Base-by-base conservation (phyloP, 2,329 filamentous ascomycete species). In the Aspergillus novofumigatus region DNA sequence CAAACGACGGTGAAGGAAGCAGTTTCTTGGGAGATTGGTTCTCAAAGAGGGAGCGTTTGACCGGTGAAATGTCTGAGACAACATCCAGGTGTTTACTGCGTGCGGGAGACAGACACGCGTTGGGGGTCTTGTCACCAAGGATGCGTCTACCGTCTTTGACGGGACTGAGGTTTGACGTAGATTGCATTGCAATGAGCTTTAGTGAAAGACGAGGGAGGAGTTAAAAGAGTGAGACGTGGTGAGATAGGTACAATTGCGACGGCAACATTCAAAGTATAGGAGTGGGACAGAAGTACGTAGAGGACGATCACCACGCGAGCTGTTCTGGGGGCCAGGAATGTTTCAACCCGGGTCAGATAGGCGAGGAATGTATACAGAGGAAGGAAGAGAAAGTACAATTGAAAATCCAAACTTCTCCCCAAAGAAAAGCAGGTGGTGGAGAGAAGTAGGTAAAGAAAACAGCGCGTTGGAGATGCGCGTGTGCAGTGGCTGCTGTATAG, bases 41-140 rank as follows among this genome's bases (percentile, higher is more conserved):
- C 47, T 68, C 63, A 56, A 68, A 59, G 42, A 68, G 52, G 21
- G 65, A 49, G 51, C 64, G 64, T 67, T 72, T 68, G 60, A 65
- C 54, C 6, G 70, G 68, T 32, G 70, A 69, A 55, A 60, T 58
- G 45, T 60, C 49, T 44, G 58, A 32, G 48, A 17, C 10, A 47
- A 23, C 21, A 47, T 65, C 60, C 28, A 52, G 55, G 47, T 56
- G 53, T 38, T 60, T 61, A 51, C 58, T 64, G 53, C 53, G 59
- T 53, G 66, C 66, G 26, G 71, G 70, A 29, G 73, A 72, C 48
- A 75, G 60, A 60, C 69, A 74, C 69, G 73, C 71, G 73, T 77
- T 77, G 63, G 69, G 59, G 56, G 71, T 69, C 62, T 75, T 77
- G 56, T 76, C 73, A 35, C 74, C 71, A 53, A 77, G 71, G 53